These are phyloP conservation scores for Ustilago shanxiensis DNA, from an alignment of 1,284 basidiomycete genomes.

Conservation along the genomic window DNA sequence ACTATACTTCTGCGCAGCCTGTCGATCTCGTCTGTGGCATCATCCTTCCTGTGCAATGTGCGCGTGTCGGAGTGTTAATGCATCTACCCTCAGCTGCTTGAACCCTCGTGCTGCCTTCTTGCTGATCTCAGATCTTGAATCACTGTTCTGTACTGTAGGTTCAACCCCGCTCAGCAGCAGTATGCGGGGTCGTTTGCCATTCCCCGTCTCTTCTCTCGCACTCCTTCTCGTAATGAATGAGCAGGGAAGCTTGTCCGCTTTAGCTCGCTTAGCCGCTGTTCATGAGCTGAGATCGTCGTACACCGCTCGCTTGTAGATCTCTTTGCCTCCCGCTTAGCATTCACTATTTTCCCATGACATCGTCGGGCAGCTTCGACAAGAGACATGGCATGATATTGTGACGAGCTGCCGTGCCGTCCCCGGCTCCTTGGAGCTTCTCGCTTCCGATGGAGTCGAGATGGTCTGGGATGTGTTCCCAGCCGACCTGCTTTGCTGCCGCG, in stretches of 20 bases:
- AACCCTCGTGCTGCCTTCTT: neutral
- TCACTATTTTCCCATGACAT: conserved; percentile 4
- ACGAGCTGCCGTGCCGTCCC: neutral
- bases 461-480: neutral
- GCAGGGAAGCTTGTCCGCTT: neutral
- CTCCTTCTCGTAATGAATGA: conserved; percentile 1
- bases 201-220: neutral
- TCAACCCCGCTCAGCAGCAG: neutral
- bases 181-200: conserved; percentile 1
- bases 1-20: neutral
- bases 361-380: neutral
- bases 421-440: neutral
- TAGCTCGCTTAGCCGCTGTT: conserved; percentile 1
- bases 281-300: conserved; percentile 23
- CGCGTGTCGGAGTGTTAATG: conserved; percentile 4
- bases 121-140: conserved; percentile 1
- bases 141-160: neutral
- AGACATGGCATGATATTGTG: conserved; percentile 16
- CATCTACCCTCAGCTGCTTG: neutral
- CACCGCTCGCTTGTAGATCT: conserved; percentile 30
- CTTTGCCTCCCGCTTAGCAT: neutral
- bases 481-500: neutral
- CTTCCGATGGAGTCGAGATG: neutral
- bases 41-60: neutral
- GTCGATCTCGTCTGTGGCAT: neutral